phyloP scores from a whole-genome alignment of 2,329 filamentous ascomycete genomes.

The Hansfordia pulvinata region DNA sequence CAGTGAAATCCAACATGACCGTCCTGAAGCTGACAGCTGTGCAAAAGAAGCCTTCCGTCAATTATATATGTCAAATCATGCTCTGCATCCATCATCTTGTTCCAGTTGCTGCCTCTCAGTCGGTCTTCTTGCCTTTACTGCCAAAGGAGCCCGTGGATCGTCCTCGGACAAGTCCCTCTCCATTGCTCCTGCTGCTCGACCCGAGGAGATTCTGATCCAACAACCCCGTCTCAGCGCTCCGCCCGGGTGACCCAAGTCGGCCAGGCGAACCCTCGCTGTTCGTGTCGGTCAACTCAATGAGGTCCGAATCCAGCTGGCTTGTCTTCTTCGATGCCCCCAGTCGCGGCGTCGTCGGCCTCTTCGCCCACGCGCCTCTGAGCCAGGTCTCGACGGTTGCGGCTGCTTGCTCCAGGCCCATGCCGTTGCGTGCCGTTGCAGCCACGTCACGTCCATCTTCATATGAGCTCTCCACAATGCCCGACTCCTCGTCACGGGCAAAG shows the following conservation, averaged over 20 bases:
- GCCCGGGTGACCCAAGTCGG: constrained; percentile 9
- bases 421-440: constrained; percentile 26
- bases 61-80: too few species aligned
- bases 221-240: constrained; percentile 12
- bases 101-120: too few species aligned
- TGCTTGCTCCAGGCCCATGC: constrained; percentile 60
- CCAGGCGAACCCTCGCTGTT: constrained; percentile 44
- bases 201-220: constrained; percentile 18
- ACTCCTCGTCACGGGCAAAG: constrained; percentile 25
- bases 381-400: constrained; percentile 82
- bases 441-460: constrained; percentile 32
- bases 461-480: constrained; percentile 35
- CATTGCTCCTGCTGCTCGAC: constrained; percentile 24
- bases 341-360: constrained; percentile 39
- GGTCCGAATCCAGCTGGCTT: constrained; percentile 36
- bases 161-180: constrained; percentile 22
- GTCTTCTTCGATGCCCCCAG: constrained; percentile 23
- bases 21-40: too few species aligned
- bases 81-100: too few species aligned
- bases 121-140: constrained; percentile 31
- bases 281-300: constrained; percentile 59
- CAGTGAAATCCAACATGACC: background rate
- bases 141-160: constrained; percentile 16
- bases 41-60: too few species aligned
- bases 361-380: constrained; percentile 69